Conservation (phyloP, 768 basidiomycete genomes). For the Wakefieldia striispora region DNA sequence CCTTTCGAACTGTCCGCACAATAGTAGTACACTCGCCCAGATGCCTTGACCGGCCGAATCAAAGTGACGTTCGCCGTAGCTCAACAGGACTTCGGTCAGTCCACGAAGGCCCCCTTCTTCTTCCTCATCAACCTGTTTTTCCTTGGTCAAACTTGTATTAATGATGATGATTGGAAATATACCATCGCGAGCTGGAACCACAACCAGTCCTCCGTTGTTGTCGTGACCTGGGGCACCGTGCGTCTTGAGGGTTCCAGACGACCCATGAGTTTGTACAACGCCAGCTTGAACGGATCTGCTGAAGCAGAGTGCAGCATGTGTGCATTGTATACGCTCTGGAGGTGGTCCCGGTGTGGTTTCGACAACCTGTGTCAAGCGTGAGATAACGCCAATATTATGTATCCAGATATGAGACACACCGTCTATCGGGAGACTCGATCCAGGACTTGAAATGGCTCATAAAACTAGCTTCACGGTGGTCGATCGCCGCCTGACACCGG, state of each 20-base stretch:
- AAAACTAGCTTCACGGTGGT: conserved; percentile 80
- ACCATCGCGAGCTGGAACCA: conserved; percentile 96
- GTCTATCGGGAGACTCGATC: conserved; percentile 77
- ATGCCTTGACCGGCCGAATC: conserved; percentile 63
- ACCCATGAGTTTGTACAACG: conserved; percentile 93
- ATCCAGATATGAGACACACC: conserved; percentile 41
- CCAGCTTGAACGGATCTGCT: conserved; percentile 94
- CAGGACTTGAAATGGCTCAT: conserved; percentile 79
- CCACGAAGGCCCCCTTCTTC: conserved; percentile 74
- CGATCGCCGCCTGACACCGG: conserved; percentile 65
- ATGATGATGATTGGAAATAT: neutral
- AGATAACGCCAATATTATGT: neutral
- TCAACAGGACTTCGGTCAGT: conserved; percentile 70
- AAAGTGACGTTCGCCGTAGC: conserved; percentile 82
- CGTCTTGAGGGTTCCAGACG: conserved; percentile 82
- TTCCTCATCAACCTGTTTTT: conserved; percentile 68
- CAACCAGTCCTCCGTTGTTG: conserved; percentile 96
- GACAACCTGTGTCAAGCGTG: conserved; percentile 48
- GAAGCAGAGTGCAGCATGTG: conserved; percentile 88
- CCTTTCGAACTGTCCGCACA: conserved; percentile 93
- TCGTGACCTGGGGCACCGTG: conserved; percentile 79
- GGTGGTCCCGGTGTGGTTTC: conserved; percentile 73
- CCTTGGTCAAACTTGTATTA: conserved; percentile 5
- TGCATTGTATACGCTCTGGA: conserved; percentile 77
- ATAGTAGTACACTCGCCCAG: conserved; percentile 82